These are phyloP conservation scores for Fraxinus quadrangulata DNA, from an alignment of 257 asterid genomes.

Conservation along the genomic window DNA sequence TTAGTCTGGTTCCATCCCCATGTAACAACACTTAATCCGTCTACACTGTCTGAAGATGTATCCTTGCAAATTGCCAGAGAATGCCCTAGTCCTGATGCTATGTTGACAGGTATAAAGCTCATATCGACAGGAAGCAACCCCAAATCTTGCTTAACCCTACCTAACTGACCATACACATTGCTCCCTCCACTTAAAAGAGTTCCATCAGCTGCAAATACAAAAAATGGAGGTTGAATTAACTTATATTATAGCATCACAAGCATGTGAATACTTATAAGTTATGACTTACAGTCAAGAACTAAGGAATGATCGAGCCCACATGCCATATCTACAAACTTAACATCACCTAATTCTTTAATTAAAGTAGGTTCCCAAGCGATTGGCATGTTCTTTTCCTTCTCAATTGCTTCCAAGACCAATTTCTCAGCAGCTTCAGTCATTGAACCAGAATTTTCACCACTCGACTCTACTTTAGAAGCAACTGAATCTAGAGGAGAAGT, in stretches of 20 bases:
- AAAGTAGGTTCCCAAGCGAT: conserved; percentile 80
- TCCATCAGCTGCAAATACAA: conserved; percentile 63
- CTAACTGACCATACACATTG: conserved; percentile 82
- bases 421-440: conserved; percentile 64
- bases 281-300: conserved; percentile 65
- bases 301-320: conserved; percentile 95
- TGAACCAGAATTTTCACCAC: conserved; percentile 29
- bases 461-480: conserved; percentile 30
- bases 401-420: conserved; percentile 67
- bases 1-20: conserved; percentile 92
- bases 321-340: conserved; percentile 63
- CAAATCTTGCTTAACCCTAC: conserved; percentile 55
- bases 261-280: background rate
- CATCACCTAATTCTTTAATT: conserved; percentile 56
- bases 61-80: conserved; percentile 69
- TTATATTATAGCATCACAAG: background rate
- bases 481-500: conserved; percentile 75
- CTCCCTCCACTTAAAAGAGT: conserved; percentile 84
- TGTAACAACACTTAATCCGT: conserved; percentile 47
- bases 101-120: conserved; percentile 41
- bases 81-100: conserved; percentile 90
- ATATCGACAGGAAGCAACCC: conserved; percentile 65
- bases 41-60: conserved; percentile 30
- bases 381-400: conserved; percentile 92
- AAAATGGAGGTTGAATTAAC: conserved; percentile 5